Conservation (phyloP, 495 filamentous ascomycete species). For the Baudoinia panamericana region DNA sequence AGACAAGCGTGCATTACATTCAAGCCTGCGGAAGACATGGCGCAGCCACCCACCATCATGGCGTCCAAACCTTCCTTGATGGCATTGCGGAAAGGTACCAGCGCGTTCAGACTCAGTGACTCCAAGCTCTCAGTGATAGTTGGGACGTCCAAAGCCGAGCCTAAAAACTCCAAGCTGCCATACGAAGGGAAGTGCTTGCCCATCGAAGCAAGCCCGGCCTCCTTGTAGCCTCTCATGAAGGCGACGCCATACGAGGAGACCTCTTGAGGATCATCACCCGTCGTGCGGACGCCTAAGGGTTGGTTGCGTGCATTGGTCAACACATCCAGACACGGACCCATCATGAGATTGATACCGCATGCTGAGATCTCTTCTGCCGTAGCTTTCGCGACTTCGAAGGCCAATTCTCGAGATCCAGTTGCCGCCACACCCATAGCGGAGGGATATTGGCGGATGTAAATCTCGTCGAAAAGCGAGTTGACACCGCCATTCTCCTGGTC, state of each 20-base stretch:
- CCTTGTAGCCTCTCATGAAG: slow-evolving; percentile 78
- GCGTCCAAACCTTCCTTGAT: slow-evolving; percentile 72
- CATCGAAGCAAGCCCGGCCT: slow-evolving; percentile 69
- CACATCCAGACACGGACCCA: slow-evolving; percentile 82
- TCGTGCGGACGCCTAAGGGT: slow-evolving; percentile 69
- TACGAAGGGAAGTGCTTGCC: slow-evolving; percentile 92
- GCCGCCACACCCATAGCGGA: slow-evolving; percentile 85
- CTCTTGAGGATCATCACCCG: slow-evolving; percentile 78
- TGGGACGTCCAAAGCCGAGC: slow-evolving; percentile 72
- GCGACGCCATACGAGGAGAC: slow-evolving; percentile 77
- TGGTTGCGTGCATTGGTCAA: slow-evolving; percentile 80
- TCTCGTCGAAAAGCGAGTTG: slow-evolving; percentile 84
- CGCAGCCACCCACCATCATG: slow-evolving; percentile 86
- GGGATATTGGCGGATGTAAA: slow-evolving; percentile 81
- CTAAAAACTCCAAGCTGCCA: slow-evolving; percentile 81
- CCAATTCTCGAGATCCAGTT: slow-evolving; percentile 61
- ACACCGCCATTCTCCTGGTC: slow-evolving; percentile 94
- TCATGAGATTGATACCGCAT: slow-evolving; percentile 80
- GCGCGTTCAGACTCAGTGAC: slow-evolving; percentile 66
- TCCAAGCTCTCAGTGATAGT: slow-evolving; percentile 86
- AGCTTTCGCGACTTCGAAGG: slow-evolving; percentile 70
- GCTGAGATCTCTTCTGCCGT: slow-evolving; percentile 76
- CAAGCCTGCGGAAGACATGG: slow-evolving; percentile 72
- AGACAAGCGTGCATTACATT: slow-evolving; percentile 88
- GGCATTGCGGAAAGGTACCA: slow-evolving; percentile 78